phyloP scores from a whole-genome alignment of 805 yeast species.

The Spathaspora gorwiae region DNA sequence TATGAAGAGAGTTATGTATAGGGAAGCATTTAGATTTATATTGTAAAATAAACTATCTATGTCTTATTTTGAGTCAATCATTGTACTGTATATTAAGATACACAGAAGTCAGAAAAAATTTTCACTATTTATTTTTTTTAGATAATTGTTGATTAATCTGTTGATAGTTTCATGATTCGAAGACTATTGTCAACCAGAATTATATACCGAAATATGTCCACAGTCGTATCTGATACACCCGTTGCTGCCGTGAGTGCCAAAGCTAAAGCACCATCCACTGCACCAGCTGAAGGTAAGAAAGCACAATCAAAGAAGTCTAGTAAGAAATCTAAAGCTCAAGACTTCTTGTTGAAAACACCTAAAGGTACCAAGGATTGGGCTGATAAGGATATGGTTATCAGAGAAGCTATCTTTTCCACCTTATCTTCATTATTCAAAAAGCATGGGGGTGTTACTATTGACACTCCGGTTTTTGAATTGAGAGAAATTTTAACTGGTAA shows the following conservation, averaged over 20 bases:
- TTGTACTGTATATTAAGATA: too few species aligned
- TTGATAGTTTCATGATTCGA: background rate
- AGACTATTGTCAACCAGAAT: background rate
- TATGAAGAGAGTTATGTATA: background rate
- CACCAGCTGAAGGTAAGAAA: conserved; percentile 4
- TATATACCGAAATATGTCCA: conserved; percentile 1
- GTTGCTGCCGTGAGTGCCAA: conserved; percentile 11
- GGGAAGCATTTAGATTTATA: background rate
- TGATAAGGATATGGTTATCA: conserved; percentile 92
- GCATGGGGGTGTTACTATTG: conserved; percentile 98
- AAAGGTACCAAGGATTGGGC: conserved; percentile 99
- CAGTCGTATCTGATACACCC: background rate
- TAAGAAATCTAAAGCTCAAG: conserved; percentile 41
- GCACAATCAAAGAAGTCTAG: conserved; percentile 15
- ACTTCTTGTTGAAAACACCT: conserved; percentile 85
- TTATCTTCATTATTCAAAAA: conserved; percentile 76
- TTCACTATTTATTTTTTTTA: too few species aligned
- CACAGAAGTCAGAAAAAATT: too few species aligned
- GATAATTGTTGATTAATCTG: background rate
- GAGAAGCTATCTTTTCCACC: conserved; percentile 79
- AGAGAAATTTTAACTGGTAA: conserved; percentile 94
- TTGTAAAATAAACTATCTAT: too few species aligned
- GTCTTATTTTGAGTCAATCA: too few species aligned
- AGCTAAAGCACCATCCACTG: conserved; percentile 7
- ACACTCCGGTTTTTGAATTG: conserved; percentile 96